A percentile compares a stretch with the other conserved stretches of the same genome.
Evolutionary conservation across 163 green algal species (phyloP).

Genomic region (Prototheca wickerhamii): DNA sequence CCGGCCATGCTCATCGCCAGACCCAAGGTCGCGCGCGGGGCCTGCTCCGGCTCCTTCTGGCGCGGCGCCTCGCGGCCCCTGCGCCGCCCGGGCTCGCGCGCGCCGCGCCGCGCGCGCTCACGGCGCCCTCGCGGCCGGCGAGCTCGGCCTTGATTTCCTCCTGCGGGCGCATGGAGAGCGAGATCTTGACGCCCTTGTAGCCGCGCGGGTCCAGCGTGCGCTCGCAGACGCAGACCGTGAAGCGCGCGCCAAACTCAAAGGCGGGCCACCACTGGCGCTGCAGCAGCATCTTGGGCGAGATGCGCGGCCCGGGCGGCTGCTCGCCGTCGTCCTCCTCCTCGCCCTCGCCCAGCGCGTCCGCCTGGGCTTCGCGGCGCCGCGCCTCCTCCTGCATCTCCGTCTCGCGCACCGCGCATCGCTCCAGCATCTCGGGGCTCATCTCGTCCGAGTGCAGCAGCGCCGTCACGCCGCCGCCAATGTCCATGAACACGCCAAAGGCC

Average conservation of each 20-base stretch:
- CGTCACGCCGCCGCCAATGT: constrained; percentile 43
- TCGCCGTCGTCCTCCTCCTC: neutral
- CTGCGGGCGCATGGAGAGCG: constrained; percentile 40
- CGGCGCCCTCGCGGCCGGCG: neutral
- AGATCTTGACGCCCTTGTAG: constrained; percentile 32
- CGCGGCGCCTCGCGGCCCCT: neutral
- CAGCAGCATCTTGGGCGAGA: neutral
- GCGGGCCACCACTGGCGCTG: too few relatives aligned
- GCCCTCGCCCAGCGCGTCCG: neutral
- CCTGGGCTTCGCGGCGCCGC: neutral
- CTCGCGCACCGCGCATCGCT: constrained; percentile 14
- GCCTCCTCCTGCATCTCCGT: constrained; percentile 45
- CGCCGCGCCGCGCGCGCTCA: too few relatives aligned
- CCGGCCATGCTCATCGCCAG: neutral
- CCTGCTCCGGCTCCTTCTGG: too few relatives aligned
- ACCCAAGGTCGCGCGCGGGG: too few relatives aligned
- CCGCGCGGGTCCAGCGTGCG: neutral
- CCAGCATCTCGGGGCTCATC: constrained; percentile 34
- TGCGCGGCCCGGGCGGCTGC: neutral
- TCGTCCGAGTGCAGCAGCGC: constrained; percentile 64
- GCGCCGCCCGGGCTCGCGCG: too few relatives aligned
- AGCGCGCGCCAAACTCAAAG: neutral
- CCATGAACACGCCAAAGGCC: constrained; percentile 67
- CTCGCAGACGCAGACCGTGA: neutral
- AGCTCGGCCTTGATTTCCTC: constrained; percentile 22